These are phyloP conservation scores for Pigoraptor vietnamica DNA, from an alignment of 78 protist genomes.

Conservation along the genomic window DNA sequence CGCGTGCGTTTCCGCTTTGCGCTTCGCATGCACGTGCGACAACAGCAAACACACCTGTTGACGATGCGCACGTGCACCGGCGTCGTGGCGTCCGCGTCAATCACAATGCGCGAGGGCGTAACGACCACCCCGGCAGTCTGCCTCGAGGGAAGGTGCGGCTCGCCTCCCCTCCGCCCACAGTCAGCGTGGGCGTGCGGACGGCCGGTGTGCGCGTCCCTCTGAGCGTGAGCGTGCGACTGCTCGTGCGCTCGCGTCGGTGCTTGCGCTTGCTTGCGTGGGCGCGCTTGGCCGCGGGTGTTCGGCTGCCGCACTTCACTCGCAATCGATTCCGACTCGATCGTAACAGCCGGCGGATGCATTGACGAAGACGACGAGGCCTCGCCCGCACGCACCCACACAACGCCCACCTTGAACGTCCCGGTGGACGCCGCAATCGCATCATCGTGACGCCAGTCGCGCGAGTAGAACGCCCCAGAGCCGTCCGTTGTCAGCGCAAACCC, in stretches of 20 bases:
- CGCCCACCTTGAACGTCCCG: not conserved
- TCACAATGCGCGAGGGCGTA: not conserved
- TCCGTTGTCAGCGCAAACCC: not conserved
- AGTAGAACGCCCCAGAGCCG: not conserved
- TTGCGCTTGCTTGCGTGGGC: too few relatives aligned
- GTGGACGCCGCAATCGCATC: not conserved
- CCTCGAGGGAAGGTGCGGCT: not conserved
- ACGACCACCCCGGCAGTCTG: not conserved
- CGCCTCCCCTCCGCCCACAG: not conserved
- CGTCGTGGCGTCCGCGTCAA: not conserved
- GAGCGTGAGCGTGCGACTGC: too few relatives aligned
- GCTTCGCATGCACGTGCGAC: too few relatives aligned
- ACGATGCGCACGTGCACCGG: not conserved
- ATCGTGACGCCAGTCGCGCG: not conserved
- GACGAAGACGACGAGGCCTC: too few relatives aligned
- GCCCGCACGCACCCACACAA: not conserved
- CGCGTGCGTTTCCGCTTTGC: too few relatives aligned
- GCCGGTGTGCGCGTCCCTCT: not conserved
- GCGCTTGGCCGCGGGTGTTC: too few relatives aligned
- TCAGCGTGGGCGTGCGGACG: not conserved
- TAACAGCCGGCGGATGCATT: too few relatives aligned
- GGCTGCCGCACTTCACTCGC: too few relatives aligned
- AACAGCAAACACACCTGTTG: not conserved
- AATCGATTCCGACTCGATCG: too few relatives aligned
- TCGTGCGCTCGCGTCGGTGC: too few relatives aligned